Evolutionary conservation across 208 protist species (phyloP).

Genomic region (Angomonas desouzai): DNA sequence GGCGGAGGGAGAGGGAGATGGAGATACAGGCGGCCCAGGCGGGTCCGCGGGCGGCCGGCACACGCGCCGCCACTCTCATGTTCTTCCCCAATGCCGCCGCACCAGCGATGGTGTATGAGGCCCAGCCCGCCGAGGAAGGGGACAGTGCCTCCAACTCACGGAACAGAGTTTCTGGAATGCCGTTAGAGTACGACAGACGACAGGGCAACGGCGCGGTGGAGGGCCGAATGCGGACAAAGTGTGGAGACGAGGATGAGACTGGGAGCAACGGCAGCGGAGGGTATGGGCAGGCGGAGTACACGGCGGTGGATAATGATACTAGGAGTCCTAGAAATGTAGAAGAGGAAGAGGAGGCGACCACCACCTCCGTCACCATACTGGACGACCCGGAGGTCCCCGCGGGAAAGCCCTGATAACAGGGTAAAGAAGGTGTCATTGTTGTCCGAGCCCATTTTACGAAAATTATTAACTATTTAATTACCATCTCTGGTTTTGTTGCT

Average conservation of each 20-base stretch:
- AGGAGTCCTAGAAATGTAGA: not conserved
- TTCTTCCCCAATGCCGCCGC: not conserved
- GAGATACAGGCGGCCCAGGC: not conserved
- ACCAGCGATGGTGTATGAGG: not conserved
- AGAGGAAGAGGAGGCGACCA: not conserved
- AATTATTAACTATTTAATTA: too few relatives aligned
- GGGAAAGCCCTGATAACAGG: not conserved
- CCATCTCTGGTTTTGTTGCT: too few relatives aligned
- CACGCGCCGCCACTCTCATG: not conserved
- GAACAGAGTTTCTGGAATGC: not conserved
- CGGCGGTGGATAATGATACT: too few relatives aligned
- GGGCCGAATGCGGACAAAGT: not conserved
- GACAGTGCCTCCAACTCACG: not conserved
- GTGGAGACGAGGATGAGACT: not conserved
- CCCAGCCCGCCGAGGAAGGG: not conserved
- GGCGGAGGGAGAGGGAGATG: not conserved
- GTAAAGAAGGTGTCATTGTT: not conserved
- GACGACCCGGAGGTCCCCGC: not conserved
- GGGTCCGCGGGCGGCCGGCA: too few relatives aligned
- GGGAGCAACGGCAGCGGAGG: not conserved
- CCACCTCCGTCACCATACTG: not conserved
- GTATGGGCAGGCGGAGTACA: slow-evolving; percentile 1
- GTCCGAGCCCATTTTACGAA: too few relatives aligned
- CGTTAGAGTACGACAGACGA: not conserved
- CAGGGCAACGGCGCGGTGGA: not conserved